A percentile compares a stretch with the other conserved stretches of the same genome.
Conservation (phyloP, 208 protist genomes). For the Trypanosoma rangeli region DNA sequence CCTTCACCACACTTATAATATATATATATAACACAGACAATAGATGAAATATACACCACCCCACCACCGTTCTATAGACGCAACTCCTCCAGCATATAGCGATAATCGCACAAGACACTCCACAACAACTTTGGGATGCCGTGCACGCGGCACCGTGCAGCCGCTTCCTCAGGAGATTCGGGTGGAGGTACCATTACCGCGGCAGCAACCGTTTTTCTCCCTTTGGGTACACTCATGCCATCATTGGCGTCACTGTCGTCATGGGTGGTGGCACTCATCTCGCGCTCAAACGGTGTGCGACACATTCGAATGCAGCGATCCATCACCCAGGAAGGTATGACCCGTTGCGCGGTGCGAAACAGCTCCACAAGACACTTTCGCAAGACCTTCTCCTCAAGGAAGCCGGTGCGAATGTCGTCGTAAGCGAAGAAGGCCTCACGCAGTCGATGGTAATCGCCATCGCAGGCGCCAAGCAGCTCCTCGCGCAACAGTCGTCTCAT, state of each 20-base stretch:
- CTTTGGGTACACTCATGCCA: not conserved
- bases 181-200: conserved; percentile 1
- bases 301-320: conserved; percentile 40
- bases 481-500: conserved; percentile 32
- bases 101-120: conserved; percentile 49
- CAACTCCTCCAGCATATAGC: conserved; percentile 49
- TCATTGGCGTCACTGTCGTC: not conserved
- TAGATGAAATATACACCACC: conserved; percentile 11
- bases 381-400: conserved; percentile 39
- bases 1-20: not conserved
- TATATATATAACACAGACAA: not conserved
- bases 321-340: conserved; percentile 47
- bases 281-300: conserved; percentile 37
- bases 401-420: conserved; percentile 40
- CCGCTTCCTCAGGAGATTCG: conserved; percentile 27
- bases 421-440: conserved; percentile 35
- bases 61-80: conserved; percentile 24
- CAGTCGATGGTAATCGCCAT: conserved; percentile 37
- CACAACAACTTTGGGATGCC: conserved; percentile 30
- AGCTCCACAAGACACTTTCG: conserved; percentile 37
- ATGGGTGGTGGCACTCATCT: conserved; percentile 8
- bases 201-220: not conserved
- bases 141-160: conserved; percentile 31
- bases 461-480: conserved; percentile 32
- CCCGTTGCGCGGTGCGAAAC: conserved; percentile 22